Percentiles rank a stretch among this genome's conserved stretches.
These are phyloP conservation scores for Blastosporella zonata DNA, from an alignment of 1,284 basidiomycete genomes.

Conservation along the genomic window DNA sequence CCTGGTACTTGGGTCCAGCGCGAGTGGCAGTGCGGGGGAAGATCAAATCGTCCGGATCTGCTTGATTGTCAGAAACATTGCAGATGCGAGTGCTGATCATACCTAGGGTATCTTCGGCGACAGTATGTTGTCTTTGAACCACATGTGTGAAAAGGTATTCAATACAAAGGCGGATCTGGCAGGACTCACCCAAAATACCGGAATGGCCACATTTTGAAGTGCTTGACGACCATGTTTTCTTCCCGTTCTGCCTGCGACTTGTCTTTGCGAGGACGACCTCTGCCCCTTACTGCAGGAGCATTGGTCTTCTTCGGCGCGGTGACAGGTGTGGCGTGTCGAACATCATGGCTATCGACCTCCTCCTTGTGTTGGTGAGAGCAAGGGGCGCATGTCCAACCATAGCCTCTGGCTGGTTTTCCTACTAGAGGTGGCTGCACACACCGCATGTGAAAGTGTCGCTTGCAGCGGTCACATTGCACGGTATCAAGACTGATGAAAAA, in stretches of 20 bases:
- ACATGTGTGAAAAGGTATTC: background rate
- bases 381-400: slow-evolving; percentile 96
- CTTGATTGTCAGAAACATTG: slow-evolving; percentile 19
- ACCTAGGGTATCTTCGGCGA: slow-evolving; percentile 90
- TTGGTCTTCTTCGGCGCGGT: slow-evolving; percentile 49
- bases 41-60: slow-evolving; percentile 92
- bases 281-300: slow-evolving; percentile 60
- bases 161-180: background rate
- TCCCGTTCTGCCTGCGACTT: slow-evolving; percentile 65
- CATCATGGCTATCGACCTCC: slow-evolving; percentile 75
- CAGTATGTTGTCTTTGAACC: slow-evolving; percentile 72
- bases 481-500: slow-evolving; percentile 67
- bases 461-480: slow-evolving; percentile 93
- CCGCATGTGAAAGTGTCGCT: slow-evolving; percentile 92
- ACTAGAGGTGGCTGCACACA: slow-evolving; percentile 92
- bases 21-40: slow-evolving; percentile 90
- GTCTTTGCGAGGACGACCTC: slow-evolving; percentile 74
- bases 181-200: slow-evolving; percentile 87
- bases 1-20: slow-evolving; percentile 86
- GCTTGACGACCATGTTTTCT: slow-evolving; percentile 72
- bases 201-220: slow-evolving; percentile 95
- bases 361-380: slow-evolving; percentile 89
- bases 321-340: slow-evolving; percentile 50
- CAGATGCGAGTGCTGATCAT: slow-evolving; percentile 22
- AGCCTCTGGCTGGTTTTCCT: slow-evolving; percentile 95